phyloP scores from a whole-genome alignment of 75 land plant species.

The Picea glauca region DNA sequence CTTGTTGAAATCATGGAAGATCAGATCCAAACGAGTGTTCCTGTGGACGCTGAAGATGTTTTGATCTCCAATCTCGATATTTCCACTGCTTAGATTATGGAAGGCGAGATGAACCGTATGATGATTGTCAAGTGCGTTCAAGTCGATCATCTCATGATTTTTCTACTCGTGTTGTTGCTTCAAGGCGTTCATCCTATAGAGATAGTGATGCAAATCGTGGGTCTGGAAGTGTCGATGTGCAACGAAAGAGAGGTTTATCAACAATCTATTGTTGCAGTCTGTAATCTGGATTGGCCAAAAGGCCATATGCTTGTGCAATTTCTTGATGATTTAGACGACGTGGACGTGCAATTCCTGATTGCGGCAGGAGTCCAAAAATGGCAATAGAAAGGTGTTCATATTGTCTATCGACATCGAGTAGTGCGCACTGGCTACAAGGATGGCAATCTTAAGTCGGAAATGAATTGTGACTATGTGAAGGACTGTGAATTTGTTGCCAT shows the following conservation, averaged over 20 bases:
- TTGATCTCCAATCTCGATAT: too few relatives aligned
- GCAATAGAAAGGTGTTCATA: constrained; percentile 30
- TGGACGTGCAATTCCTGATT: constrained; percentile 5
- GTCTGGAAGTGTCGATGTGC: background rate
- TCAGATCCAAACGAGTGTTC: too few relatives aligned
- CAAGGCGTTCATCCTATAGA: constrained; percentile 47
- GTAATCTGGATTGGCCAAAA: background rate
- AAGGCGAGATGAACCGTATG: constrained; percentile 39
- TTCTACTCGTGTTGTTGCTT: constrained; percentile 34
- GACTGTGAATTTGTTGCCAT: too few relatives aligned
- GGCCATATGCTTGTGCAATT: constrained; percentile 48
- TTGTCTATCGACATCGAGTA: too few relatives aligned
- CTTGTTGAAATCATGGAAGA: too few relatives aligned
- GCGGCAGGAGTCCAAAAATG: constrained; percentile 45
- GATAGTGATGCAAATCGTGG: constrained; percentile 51
- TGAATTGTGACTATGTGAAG: too few relatives aligned
- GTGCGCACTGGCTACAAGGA: constrained; percentile 43
- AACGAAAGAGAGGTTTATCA: too few relatives aligned
- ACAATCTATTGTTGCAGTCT: too few relatives aligned
- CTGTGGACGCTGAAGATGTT: too few relatives aligned
- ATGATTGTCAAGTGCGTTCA: constrained; percentile 18
- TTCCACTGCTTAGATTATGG: constrained; percentile 24
- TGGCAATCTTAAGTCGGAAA: constrained; percentile 41
- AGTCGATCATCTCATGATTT: constrained; percentile 41
- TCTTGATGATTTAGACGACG: constrained; percentile 55